phyloP scores from a whole-genome alignment of 345 rosid genomes.

The Geranium rotundifolium region DNA sequence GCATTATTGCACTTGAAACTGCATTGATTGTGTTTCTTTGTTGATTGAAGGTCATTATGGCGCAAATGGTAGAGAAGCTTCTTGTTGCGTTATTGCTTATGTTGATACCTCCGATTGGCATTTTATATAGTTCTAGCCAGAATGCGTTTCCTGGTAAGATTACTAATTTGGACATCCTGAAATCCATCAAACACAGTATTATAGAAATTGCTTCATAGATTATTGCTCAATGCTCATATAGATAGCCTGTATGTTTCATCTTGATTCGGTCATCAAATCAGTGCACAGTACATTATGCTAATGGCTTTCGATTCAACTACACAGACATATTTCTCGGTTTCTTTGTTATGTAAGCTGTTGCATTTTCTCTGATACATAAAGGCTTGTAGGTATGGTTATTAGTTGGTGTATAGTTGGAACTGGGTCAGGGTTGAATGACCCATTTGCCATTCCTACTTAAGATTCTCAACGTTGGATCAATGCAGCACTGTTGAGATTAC shows the following conservation, averaged over 20 bases:
- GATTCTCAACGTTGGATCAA: no score
- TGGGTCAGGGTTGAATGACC: no score
- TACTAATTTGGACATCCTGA: neutral
- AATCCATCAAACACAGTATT: neutral
- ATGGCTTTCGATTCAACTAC: neutral
- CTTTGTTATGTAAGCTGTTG: neutral
- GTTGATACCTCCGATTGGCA: slow-evolving; percentile 60
- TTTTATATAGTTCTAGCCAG: slow-evolving; percentile 51
- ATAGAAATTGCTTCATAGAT: neutral
- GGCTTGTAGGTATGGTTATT: neutral
- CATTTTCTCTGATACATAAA: neutral
- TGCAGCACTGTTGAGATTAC: no score
- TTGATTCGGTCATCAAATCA: neutral
- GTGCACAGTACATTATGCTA: neutral
- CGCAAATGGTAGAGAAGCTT: slow-evolving; percentile 49
- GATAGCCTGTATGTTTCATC: neutral
- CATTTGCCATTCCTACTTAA: no score
- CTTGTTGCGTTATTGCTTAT: slow-evolving; percentile 53
- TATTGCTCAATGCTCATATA: neutral
- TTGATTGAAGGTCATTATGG: slow-evolving; percentile 22
- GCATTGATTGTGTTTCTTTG: neutral
- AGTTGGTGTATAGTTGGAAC: no score
- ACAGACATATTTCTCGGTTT: neutral
- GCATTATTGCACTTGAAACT: no score
- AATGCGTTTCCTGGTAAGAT: slow-evolving; percentile 56